Conservation (phyloP, 441 rosid species). For the Gossypium lobatum region DNA sequence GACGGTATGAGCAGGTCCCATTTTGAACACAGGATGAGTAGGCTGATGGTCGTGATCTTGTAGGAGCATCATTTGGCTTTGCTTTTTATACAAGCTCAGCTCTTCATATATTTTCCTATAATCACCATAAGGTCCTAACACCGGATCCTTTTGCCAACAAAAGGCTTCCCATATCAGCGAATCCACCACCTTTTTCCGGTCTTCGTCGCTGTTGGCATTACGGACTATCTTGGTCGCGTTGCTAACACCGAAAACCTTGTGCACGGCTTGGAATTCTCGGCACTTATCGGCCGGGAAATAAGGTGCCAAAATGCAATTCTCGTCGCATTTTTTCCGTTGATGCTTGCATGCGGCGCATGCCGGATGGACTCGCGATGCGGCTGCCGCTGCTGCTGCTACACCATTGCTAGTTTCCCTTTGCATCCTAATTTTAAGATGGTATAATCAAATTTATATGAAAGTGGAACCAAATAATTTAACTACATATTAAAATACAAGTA, state of each 20-base stretch:
- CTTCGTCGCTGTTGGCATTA: slow-evolving; percentile 21
- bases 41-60: background rate
- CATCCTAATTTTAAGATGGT: background rate
- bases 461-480: background rate
- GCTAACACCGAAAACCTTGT: slow-evolving; percentile 28
- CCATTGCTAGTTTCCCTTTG: background rate
- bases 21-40: slow-evolving; percentile 1
- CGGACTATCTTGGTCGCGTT: slow-evolving; percentile 36
- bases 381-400: background rate
- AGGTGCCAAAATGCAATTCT: slow-evolving; percentile 21
- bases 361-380: slow-evolving; percentile 20
- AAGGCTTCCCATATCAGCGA: slow-evolving; percentile 59
- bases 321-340: slow-evolving; percentile 31
- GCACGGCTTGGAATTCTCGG: slow-evolving; percentile 26
- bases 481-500: background rate
- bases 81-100: slow-evolving; percentile 34
- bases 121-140: slow-evolving; percentile 55
- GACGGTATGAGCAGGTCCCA: background rate
- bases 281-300: slow-evolving; percentile 23
- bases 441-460: background rate
- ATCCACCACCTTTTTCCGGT: slow-evolving; percentile 33
- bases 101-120: slow-evolving; percentile 41
- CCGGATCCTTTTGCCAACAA: slow-evolving; percentile 47
- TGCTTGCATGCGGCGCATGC: slow-evolving; percentile 43
- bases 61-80: slow-evolving; percentile 20